Percentiles rank a stretch among this genome's conserved stretches.
phyloP scores from a whole-genome alignment of 257 asterid genomes.

The Fraxinus excelsior region DNA sequence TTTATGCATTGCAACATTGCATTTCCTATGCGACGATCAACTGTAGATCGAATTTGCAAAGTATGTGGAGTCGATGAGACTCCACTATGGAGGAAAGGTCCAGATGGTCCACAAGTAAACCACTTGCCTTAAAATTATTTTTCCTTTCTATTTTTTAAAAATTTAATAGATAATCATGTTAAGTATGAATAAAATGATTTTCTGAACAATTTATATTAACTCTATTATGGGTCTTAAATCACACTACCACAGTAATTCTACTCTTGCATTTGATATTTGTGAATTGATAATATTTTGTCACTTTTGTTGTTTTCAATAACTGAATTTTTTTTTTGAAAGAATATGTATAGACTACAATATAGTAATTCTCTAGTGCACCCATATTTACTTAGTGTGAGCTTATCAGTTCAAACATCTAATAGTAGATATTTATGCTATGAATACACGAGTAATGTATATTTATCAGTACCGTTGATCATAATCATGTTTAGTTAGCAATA shows the following conservation, averaged over 20 bases:
- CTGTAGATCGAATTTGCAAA: not conserved
- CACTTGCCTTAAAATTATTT: not conserved
- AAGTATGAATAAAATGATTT: not conserved
- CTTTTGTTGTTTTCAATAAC: too few species aligned
- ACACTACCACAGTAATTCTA: not conserved
- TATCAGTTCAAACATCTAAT: too few species aligned
- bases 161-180: not conserved
- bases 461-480: too few species aligned
- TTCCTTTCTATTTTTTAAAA: not conserved
- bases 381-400: too few species aligned
- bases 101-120: conserved; percentile 29
- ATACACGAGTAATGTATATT: too few species aligned
- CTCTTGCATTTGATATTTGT: too few species aligned
- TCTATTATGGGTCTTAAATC: not conserved
- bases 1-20: not conserved
- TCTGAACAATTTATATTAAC: not conserved
- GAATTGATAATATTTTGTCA: too few species aligned
- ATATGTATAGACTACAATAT: too few species aligned
- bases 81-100: conserved; percentile 51
- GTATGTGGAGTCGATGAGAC: conserved; percentile 17
- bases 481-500: too few species aligned
- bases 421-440: too few species aligned
- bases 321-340: too few species aligned
- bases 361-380: too few species aligned
- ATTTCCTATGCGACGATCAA: not conserved